A percentile compares a stretch with the other conserved stretches of the same genome.
Evolutionary conservation across 2,329 filamentous ascomycete species (phyloP).

Genomic region (Sclerotiophoma versabilis): DNA sequence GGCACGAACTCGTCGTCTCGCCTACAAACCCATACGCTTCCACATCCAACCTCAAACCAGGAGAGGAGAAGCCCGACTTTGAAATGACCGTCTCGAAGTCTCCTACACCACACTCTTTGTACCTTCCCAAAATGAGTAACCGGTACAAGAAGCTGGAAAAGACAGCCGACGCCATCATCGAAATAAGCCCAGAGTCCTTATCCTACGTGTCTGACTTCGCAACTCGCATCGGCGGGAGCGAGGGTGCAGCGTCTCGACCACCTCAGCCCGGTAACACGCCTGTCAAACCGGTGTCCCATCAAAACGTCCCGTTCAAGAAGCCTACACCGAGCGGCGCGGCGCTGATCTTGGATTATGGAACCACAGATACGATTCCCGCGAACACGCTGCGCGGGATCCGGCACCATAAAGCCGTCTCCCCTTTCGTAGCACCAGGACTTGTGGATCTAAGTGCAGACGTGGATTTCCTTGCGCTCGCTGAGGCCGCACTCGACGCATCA

Average conservation of each 20-base stretch:
- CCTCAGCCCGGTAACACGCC: constrained; percentile 41
- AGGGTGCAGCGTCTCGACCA: constrained; percentile 6
- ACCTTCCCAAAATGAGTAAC: constrained; percentile 81
- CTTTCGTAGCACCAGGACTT: constrained; percentile 79
- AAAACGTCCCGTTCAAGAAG: constrained; percentile 57
- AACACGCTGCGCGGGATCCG: constrained; percentile 92
- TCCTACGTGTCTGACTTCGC: constrained; percentile 84
- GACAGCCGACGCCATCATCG: constrained; percentile 74
- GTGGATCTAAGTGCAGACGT: constrained; percentile 94
- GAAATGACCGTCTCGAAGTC: constrained; percentile 79
- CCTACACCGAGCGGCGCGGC: constrained; percentile 77
- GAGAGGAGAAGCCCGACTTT: constrained; percentile 73
- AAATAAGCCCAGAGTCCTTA: constrained; percentile 87
- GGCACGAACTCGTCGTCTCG: constrained; percentile 55
- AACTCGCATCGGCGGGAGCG: constrained; percentile 75
- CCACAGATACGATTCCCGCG: constrained; percentile 76
- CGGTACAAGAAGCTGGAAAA: constrained; percentile 79
- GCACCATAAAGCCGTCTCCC: constrained; percentile 76
- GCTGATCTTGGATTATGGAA: constrained; percentile 95
- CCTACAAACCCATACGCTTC: constrained; percentile 47
- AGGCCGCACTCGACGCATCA: constrained; percentile 77
- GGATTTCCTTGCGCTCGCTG: constrained; percentile 86
- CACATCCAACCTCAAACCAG: constrained; percentile 20
- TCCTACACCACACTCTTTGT: constrained; percentile 81
- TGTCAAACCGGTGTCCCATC: constrained; percentile 26